phyloP scores from a whole-genome alignment of 2,329 filamentous ascomycete species.

The Stagonosporopsis chrysanthemi region DNA sequence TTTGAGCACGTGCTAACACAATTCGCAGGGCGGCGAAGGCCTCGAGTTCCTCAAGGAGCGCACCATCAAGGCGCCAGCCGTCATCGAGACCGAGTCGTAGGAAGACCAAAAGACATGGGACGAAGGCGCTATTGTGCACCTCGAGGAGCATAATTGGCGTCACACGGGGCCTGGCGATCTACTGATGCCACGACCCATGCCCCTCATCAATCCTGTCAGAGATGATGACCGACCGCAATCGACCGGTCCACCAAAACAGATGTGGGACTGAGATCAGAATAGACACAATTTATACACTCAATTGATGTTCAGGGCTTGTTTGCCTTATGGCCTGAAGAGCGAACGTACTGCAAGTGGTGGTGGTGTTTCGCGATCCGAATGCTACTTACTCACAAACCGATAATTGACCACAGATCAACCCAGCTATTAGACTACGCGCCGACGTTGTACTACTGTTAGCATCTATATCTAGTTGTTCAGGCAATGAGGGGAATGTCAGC shows the following conservation, averaged over 20 bases:
- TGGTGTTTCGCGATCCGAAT: not conserved
- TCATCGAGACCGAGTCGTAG: slow-evolving; percentile 67
- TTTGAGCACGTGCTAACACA: slow-evolving; percentile 2
- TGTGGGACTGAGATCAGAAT: slow-evolving; percentile 1
- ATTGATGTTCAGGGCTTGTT: not conserved
- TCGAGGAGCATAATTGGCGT: slow-evolving; percentile 13
- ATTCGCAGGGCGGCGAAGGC: slow-evolving; percentile 66
- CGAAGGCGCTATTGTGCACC: slow-evolving; percentile 3
- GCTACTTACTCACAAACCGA: no score
- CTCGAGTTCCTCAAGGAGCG: slow-evolving; percentile 66
- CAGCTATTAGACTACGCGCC: no score
- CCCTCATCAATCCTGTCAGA: slow-evolving; percentile 8
- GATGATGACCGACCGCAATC: slow-evolving; percentile 13
- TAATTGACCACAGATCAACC: no score
- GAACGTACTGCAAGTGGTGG: not conserved
- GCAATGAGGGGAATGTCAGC: no score
- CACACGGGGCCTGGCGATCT: slow-evolving; percentile 12
- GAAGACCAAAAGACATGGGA: slow-evolving; percentile 9
- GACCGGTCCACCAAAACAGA: slow-evolving; percentile 9
- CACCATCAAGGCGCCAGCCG: slow-evolving; percentile 68
- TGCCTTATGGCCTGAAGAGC: not conserved
- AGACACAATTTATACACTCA: slow-evolving; percentile 20
- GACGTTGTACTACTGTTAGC: no score
- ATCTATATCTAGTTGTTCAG: no score
- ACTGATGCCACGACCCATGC: slow-evolving; percentile 7